These are phyloP conservation scores for Camellia oleifera DNA, from an alignment of 179 eudicot genomes.

Conservation along the genomic window DNA sequence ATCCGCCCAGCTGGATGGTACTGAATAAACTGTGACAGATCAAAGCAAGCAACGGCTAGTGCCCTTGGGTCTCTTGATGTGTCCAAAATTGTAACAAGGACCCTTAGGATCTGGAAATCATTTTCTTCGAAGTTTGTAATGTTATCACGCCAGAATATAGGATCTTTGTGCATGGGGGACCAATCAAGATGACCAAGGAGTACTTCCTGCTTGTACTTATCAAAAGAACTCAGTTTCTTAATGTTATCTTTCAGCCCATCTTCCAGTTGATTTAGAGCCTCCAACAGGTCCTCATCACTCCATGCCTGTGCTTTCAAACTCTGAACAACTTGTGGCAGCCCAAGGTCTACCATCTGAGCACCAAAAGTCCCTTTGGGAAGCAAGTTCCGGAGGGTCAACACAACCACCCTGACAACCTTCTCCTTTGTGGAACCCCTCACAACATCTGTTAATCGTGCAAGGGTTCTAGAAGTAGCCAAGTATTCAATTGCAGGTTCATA, in stretches of 20 bases:
- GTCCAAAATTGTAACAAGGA: constrained; percentile 86
- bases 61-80: constrained; percentile 75
- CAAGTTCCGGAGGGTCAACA: constrained; percentile 85
- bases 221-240: constrained; percentile 84
- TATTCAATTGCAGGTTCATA: too few relatives aligned
- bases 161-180: constrained; percentile 98
- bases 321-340: constrained; percentile 79
- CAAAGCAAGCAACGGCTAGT: constrained; percentile 92
- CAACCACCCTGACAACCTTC: constrained; percentile 73
- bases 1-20: constrained; percentile 90
- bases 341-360: constrained; percentile 90
- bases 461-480: too few relatives aligned
- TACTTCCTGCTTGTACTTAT: constrained; percentile 97
- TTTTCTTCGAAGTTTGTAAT: constrained; percentile 79
- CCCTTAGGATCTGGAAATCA: constrained; percentile 92
- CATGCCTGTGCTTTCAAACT: constrained; percentile 42
- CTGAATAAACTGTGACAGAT: constrained; percentile 92
- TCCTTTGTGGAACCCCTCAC: too few relatives aligned
- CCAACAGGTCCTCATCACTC: constrained; percentile 46
- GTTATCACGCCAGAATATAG: constrained; percentile 91
- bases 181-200: constrained; percentile 95
- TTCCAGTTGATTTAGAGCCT: not conserved
- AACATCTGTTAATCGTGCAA: too few relatives aligned
- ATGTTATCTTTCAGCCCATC: constrained; percentile 76
- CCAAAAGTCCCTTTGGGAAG: constrained; percentile 83